Percentiles rank a stretch among this genome's conserved stretches.
phyloP scores from a whole-genome alignment of 1,284 basidiomycete genomes.

The Leccinum ponderosum region DNA sequence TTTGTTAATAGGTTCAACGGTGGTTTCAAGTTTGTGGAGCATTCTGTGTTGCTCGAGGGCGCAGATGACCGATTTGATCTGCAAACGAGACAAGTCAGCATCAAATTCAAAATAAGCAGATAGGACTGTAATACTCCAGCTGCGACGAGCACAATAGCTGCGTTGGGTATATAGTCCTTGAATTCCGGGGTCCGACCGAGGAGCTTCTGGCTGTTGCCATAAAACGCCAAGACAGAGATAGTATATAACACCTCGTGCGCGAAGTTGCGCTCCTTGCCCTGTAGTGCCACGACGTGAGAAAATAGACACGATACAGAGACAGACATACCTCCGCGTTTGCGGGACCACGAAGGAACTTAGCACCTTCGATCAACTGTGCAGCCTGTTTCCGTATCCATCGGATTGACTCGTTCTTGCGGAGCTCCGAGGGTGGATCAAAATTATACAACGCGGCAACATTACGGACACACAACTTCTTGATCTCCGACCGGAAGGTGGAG shows the following conservation, averaged over 20 bases:
- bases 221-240: background rate
- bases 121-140: background rate
- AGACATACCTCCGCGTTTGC: background rate
- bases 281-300: background rate
- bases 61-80: background rate
- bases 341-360: background rate
- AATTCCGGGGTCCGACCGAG: background rate
- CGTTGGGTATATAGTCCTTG: background rate
- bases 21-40: background rate
- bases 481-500: background rate
- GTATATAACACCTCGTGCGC: background rate
- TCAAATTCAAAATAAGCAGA: background rate
- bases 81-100: background rate
- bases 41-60: background rate
- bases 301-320: background rate
- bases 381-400: background rate
- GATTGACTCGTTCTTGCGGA: background rate
- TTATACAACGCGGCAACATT: background rate
- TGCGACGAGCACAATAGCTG: background rate
- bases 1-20: background rate
- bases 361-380: background rate
- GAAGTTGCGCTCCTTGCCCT: background rate
- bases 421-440: background rate
- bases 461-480: background rate
- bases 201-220: background rate